Base-by-base conservation (phyloP, 208 protist genomes). In the Entamoeba moshkovskii region DNA sequence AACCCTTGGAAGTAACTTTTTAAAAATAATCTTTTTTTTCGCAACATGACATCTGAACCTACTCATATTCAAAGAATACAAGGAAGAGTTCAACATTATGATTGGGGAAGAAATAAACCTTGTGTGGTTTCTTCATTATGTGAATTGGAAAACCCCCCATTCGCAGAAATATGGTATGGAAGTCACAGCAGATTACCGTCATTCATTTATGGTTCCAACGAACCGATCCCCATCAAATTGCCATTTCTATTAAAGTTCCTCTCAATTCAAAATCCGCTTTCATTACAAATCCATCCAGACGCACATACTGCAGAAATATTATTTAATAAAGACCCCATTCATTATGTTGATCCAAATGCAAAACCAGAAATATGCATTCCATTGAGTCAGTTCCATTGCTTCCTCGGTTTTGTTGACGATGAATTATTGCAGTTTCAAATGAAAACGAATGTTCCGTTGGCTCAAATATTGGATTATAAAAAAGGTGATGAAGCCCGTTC, bases 231-330 rank as follows among this genome's bases (percentile, higher is more conserved):
- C 11, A 13, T 22, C 38, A 38, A 48, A 25, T 0, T 93, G 11
- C 38, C 59, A 49, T 95, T 95, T 91, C 66, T 95, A 25, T 91
- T 95, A 1, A 95, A 95, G 59, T 52, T 94, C 66, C 93, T 95
- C 29, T 93, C 94, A 46, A 92, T 95, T 33, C 25, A 73, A 2
- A 45, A 93, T 42, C 52, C 94, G 5, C 44, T 95, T 11, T 95
- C 94, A 45, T 93, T 95, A 11, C 94, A 95, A 42, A 44, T 92
- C 2, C 94, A 95, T 48, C 94, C 94, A 33, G 42, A 93, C 45
- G 1, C 18, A 38, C 1, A 94, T 45, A 33, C 94, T 25, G 94
- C 94, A 18, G 1, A 29, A 46, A 45, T 52, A 66, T 73, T 95
- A 48, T 94, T 95, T 46, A 11, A 25, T n/a, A 45, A 25, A 3